Conservation (phyloP, 2,329 filamentous ascomycete genomes). For the Arthrobotrys pseudoclavata region DNA sequence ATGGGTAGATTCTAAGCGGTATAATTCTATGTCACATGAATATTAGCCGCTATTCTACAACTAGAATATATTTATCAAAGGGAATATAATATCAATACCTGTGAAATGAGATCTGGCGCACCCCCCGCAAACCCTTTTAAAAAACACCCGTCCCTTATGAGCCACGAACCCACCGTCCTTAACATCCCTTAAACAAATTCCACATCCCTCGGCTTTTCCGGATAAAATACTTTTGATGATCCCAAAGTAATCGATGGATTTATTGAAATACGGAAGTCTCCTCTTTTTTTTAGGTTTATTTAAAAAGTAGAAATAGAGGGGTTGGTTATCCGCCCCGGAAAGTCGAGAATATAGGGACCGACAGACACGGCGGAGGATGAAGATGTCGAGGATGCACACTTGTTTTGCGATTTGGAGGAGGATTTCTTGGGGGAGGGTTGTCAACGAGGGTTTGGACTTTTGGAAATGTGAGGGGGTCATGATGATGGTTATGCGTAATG, state of each 20-base stretch:
- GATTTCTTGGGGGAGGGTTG: constrained; percentile 44
- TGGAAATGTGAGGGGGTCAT: neutral
- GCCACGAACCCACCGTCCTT: constrained; percentile 8
- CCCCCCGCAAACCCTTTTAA: constrained; percentile 34
- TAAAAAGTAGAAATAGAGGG: constrained; percentile 44
- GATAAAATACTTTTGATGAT: constrained; percentile 14
- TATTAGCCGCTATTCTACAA: neutral
- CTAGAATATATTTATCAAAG: neutral
- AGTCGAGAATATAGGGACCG: constrained; percentile 17
- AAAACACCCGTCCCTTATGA: constrained; percentile 28
- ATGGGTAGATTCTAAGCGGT: constrained; percentile 42
- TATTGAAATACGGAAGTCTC: constrained; percentile 24
- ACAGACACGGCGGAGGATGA: constrained; percentile 36
- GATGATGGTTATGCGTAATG: neutral
- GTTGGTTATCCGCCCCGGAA: neutral
- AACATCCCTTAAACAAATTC: constrained; percentile 30
- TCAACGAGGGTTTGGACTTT: neutral
- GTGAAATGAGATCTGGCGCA: constrained; percentile 38
- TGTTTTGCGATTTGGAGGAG: constrained; percentile 39
- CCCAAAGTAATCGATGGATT: constrained; percentile 21
- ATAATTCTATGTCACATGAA: constrained; percentile 22
- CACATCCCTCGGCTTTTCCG: constrained; percentile 26
- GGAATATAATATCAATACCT: constrained; percentile 7
- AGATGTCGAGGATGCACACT: constrained; percentile 38
- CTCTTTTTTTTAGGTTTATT: constrained; percentile 7